Evolutionary conservation across 2,329 filamentous ascomycete genomes (phyloP).

Genomic region (Ophiostoma pallidulum): DNA sequence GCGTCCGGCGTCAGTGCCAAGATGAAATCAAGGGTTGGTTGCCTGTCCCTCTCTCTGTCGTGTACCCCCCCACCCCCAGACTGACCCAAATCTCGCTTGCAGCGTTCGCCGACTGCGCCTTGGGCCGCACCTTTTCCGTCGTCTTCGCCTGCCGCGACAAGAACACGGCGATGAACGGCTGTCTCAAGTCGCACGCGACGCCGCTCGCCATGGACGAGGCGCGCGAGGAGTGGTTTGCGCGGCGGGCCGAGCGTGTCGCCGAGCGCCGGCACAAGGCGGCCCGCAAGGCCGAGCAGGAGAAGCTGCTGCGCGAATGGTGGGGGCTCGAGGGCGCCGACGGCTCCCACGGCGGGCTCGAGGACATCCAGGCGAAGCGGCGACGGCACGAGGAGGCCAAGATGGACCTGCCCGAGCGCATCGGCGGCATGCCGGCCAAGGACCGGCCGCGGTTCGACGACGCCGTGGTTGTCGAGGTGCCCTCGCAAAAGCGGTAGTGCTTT

Average conservation of each 20-base stretch:
- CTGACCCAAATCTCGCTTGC: no score
- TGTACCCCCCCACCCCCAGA: background rate
- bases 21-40: conserved; percentile 64
- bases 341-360: conserved; percentile 43
- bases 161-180: conserved; percentile 81
- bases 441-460: conserved; percentile 20
- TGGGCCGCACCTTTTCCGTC: conserved; percentile 75
- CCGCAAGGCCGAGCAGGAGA: conserved; percentile 52
- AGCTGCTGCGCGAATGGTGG: conserved; percentile 60
- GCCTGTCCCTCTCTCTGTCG: background rate
- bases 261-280: conserved; percentile 56
- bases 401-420: conserved; percentile 44
- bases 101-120: conserved; percentile 90
- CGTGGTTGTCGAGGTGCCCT: background rate
- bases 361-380: conserved; percentile 34
- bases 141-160: conserved; percentile 76
- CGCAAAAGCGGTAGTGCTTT: background rate
- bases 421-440: conserved; percentile 39
- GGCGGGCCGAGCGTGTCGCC: conserved; percentile 58
- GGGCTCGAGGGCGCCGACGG: conserved; percentile 37
- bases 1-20: conserved; percentile 66
- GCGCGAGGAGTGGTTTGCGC: conserved; percentile 85
- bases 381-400: conserved; percentile 45
- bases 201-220: conserved; percentile 78
- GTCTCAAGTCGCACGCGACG: conserved; percentile 82